Evolutionary conservation across 352 stramenopile species (phyloP).

Genomic region (Pythium dissotocum): DNA sequence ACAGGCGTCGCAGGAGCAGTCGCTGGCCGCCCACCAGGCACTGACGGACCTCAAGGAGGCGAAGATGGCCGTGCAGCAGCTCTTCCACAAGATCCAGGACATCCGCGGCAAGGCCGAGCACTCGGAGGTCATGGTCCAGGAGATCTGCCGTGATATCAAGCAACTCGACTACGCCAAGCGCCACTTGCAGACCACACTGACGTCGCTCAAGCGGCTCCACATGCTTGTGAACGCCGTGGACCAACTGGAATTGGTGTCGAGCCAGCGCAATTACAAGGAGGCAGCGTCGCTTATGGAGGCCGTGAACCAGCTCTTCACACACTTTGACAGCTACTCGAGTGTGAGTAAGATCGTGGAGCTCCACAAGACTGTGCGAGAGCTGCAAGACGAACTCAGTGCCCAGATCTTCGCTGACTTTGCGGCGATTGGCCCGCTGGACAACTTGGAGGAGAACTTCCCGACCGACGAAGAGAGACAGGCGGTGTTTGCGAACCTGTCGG

Average conservation of each 20-base stretch:
- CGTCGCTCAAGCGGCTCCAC: conserved; percentile 95
- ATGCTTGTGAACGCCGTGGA: conserved; percentile 98
- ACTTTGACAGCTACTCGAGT: conserved; percentile 96
- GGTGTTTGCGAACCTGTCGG: conserved; percentile 69
- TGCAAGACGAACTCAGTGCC: conserved; percentile 87
- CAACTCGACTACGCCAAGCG: conserved; percentile 97
- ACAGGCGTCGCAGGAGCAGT: conserved; percentile 78
- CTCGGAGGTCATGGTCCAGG: conserved; percentile 95
- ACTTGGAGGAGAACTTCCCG: conserved; percentile 71
- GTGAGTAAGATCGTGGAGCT: conserved; percentile 94
- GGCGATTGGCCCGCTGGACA: conserved; percentile 73
- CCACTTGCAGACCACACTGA: conserved; percentile 95
- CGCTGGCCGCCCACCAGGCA: conserved; percentile 68
- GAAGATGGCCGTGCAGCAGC: conserved; percentile 81
- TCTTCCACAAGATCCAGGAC: conserved; percentile 92
- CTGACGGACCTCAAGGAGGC: conserved; percentile 85
- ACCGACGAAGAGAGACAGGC: conserved; percentile 63
- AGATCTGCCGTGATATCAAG: conserved; percentile 99
- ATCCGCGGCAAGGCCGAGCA: conserved; percentile 95
- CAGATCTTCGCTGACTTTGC: conserved; percentile 92
- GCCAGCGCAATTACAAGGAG: conserved; percentile 91
- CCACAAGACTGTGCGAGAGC: conserved; percentile 84
- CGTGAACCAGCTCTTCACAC: conserved; percentile 93
- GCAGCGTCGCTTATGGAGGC: conserved; percentile 96
- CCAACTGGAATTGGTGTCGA: conserved; percentile 84